A percentile compares a stretch with the other conserved stretches of the same genome.
These are phyloP conservation scores for Citrullus mucosospermus DNA, from an alignment of 306 rosid species.

Conservation along the genomic window DNA sequence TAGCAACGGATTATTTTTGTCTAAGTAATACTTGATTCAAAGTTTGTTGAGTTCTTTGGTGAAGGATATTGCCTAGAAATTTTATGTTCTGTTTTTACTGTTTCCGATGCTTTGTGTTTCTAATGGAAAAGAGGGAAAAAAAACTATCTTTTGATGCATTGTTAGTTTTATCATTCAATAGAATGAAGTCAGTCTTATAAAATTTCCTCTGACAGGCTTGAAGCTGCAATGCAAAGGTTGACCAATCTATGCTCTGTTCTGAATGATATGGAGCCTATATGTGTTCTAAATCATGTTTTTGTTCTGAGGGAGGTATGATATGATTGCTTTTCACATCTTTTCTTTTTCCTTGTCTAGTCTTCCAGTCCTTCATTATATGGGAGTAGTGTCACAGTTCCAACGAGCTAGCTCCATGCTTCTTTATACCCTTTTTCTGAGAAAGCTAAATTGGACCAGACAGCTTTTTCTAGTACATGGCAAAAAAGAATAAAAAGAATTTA, in stretches of 20 bases:
- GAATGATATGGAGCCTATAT: constrained; percentile 98
- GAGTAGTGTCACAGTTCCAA: not conserved
- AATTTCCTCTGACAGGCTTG: constrained; percentile 47
- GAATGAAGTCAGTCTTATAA: not conserved
- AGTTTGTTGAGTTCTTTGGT: not conserved
- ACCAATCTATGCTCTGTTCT: constrained; percentile 92
- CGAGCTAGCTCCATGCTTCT: not conserved
- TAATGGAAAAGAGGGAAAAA: not conserved
- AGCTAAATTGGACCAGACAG: not conserved
- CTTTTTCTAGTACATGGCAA: not conserved
- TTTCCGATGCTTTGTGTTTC: not conserved
- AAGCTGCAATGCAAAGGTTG: constrained; percentile 98
- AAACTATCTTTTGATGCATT: not conserved
- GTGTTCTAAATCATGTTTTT: constrained; percentile 90
- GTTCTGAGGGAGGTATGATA: constrained; percentile 76
- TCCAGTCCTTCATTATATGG: not conserved
- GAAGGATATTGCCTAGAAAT: not conserved
- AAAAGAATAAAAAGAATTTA: not conserved
- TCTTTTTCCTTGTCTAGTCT: not conserved
- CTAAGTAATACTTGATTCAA: not conserved
- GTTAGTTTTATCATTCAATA: not conserved
- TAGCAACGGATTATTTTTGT: not conserved
- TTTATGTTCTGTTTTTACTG: not conserved
- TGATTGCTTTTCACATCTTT: not conserved
- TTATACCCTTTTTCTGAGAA: not conserved